Evolutionary conservation across 2,329 filamentous ascomycete species (phyloP).

Genomic region (Claviceps sp.): DNA sequence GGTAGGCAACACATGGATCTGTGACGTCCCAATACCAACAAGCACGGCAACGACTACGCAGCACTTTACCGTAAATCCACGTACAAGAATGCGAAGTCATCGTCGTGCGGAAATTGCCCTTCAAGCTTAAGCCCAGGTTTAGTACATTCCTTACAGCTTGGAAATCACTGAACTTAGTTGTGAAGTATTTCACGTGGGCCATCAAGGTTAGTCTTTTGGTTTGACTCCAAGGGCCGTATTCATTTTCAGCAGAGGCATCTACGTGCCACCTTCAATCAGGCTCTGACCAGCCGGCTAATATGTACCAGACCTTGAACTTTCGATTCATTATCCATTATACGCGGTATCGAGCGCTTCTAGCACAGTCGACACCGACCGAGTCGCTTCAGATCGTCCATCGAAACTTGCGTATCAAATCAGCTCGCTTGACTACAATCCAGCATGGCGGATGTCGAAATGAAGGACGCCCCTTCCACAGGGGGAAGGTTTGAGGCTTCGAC

Average conservation of each 20-base stretch:
- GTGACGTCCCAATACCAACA: background rate
- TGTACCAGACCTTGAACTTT: background rate
- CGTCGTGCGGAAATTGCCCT: background rate
- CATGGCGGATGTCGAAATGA: constrained; percentile 98
- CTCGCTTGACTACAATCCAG: background rate
- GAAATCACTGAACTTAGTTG: background rate
- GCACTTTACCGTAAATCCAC: background rate
- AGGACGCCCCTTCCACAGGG: constrained; percentile 56
- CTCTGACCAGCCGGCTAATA: background rate
- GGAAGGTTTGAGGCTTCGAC: constrained; percentile 37
- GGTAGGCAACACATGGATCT: background rate
- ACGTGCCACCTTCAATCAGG: no score
- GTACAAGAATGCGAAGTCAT: background rate
- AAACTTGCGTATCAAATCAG: background rate
- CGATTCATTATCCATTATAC: background rate
- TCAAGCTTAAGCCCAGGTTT: background rate
- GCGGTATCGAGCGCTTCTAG: background rate
- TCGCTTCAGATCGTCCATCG: background rate
- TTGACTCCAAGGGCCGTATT: background rate
- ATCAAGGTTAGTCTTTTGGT: constrained; percentile 1
- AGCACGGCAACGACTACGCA: background rate
- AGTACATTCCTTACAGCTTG: background rate
- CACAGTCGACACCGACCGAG: background rate
- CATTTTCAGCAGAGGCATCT: background rate
- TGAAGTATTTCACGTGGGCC: background rate